Percentiles rank a stretch among this genome's conserved stretches.
Evolutionary conservation across 2,329 filamentous ascomycete genomes (phyloP).

Genomic region (Dactylonectria estremocensis): DNA sequence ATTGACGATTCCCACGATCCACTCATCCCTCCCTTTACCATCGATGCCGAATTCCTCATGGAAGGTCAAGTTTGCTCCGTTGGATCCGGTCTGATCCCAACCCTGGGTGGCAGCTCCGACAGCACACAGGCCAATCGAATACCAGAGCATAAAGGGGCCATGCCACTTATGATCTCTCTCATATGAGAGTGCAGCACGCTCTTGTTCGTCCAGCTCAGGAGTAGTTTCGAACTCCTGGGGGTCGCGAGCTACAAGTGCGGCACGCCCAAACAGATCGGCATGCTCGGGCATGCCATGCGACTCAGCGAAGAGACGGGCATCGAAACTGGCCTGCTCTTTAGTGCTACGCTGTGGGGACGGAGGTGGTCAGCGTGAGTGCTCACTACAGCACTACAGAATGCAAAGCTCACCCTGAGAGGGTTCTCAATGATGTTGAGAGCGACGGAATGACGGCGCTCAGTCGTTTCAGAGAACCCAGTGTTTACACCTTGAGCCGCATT

Average conservation of each 20-base stretch:
- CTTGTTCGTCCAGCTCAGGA: conserved; percentile 49
- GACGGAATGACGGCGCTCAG: conserved; percentile 42
- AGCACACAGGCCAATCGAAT: conserved; percentile 67
- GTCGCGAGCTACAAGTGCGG: conserved; percentile 55
- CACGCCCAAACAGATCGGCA: conserved; percentile 58
- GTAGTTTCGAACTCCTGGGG: conserved; percentile 45
- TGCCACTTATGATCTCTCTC: conserved; percentile 73
- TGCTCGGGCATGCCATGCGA: conserved; percentile 65
- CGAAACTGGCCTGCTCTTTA: conserved; percentile 42
- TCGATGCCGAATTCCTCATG: conserved; percentile 59
- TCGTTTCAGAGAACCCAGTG: background rate
- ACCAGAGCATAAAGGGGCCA: conserved; percentile 61
- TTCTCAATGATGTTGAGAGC: conserved; percentile 54
- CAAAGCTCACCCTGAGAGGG: conserved; percentile 48
- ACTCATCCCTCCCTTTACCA: conserved; percentile 60
- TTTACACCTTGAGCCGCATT: conserved; percentile 5
- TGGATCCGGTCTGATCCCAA: conserved; percentile 76
- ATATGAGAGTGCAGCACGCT: conserved; percentile 55
- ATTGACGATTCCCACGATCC: conserved; percentile 55
- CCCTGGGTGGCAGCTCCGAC: conserved; percentile 71
- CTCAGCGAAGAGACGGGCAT: conserved; percentile 67
- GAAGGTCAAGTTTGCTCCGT: conserved; percentile 74
- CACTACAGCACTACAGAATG: background rate
- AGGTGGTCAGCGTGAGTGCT: background rate
- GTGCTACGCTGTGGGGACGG: conserved; percentile 44